These are phyloP conservation scores for Monosporascus sp. DNA, from an alignment of 2,329 filamentous ascomycete species.

Conservation along the genomic window DNA sequence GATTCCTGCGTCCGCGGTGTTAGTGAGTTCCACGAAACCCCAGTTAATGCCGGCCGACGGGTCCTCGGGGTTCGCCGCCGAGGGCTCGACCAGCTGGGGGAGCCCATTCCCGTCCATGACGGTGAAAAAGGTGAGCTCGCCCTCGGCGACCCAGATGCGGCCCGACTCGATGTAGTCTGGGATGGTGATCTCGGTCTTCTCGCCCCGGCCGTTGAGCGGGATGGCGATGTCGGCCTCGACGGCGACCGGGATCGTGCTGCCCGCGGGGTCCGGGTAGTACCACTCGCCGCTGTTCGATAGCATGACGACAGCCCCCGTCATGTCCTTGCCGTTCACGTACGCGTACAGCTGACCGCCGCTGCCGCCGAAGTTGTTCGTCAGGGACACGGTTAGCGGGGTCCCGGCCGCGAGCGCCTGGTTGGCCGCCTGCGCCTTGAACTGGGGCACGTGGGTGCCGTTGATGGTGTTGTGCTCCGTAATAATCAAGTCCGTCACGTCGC, in stretches of 20 bases:
- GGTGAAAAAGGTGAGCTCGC: conserved; percentile 27
- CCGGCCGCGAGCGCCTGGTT: not conserved
- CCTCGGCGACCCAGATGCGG: conserved; percentile 30
- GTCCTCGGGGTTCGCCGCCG: conserved; percentile 31
- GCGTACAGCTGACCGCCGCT: conserved; percentile 27
- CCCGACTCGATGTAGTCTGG: conserved; percentile 27
- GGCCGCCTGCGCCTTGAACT: not conserved
- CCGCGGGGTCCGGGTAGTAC: conserved; percentile 26
- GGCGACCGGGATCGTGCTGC: conserved; percentile 16
- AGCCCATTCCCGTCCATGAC: conserved; percentile 12
- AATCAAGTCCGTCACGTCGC: conserved; percentile 25
- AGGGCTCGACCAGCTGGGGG: conserved; percentile 36
- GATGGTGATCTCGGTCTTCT: conserved; percentile 24
- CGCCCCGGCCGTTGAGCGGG: conserved; percentile 26
- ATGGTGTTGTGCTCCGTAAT: conserved; percentile 34
- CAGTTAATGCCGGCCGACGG: conserved; percentile 32
- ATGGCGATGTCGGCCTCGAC: conserved; percentile 29
- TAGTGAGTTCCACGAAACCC: conserved; percentile 41
- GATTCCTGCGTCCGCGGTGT: conserved; percentile 25
- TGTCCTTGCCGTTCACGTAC: conserved; percentile 36
- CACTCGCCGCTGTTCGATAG: conserved; percentile 27
- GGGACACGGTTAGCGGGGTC: conserved; percentile 18
- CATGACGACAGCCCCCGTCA: conserved; percentile 25
- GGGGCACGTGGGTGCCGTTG: conserved; percentile 26
- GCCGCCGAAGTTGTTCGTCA: conserved; percentile 34